Evolutionary conservation across 2,329 filamentous ascomycete genomes (phyloP), one percentile per base, ranked within the genome.

Genomic region (Neonectria magnoliae): DNA sequence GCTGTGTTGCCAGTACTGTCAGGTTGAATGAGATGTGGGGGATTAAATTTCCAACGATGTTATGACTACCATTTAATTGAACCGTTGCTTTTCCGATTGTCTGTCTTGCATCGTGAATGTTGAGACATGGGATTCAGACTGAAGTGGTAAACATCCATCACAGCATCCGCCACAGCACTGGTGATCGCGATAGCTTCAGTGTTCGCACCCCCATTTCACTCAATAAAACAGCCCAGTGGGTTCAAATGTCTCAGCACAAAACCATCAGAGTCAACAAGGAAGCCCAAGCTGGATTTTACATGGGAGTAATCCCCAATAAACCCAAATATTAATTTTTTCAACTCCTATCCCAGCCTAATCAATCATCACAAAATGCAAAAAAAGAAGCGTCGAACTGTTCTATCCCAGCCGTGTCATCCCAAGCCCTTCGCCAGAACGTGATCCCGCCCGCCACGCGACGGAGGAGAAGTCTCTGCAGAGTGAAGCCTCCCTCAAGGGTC

Each of bases 401-500:
- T 82, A 87, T 86, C 86, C 83, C 83, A 79, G 79, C 76, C 77
- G 77, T 69, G 75, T 80, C 80, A 83, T 80, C 82, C 84, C 87
- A 89, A 85, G 86, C 86, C 85, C 83, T 77, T 66, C 67, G 67
- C 83, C 81, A 84, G 82, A 84, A 84, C 87, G 88, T 90, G 79
- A 85, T 91, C 88, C 88, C 88, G 80, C 83, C 81, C 88, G 89
- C 89, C 88, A 90, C 84, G 84, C 84, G 85, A 89, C 87, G 88
- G 88, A 87, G 88, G 86, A 88, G 84, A 88, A 83, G 78, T 79
- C 88, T 90, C 87, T 91, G 88, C 88, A 89, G 87, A 89, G 88
- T 91, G 86, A 90, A 81, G 62, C 88, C 88, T 90, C 88, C 85
- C 89, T 91, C 84, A 88, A 90, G 88, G 74, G 77, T 91, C 75